Base-by-base conservation (phyloP, 805 yeast species). In the Ogataea zsoltii region DNA sequence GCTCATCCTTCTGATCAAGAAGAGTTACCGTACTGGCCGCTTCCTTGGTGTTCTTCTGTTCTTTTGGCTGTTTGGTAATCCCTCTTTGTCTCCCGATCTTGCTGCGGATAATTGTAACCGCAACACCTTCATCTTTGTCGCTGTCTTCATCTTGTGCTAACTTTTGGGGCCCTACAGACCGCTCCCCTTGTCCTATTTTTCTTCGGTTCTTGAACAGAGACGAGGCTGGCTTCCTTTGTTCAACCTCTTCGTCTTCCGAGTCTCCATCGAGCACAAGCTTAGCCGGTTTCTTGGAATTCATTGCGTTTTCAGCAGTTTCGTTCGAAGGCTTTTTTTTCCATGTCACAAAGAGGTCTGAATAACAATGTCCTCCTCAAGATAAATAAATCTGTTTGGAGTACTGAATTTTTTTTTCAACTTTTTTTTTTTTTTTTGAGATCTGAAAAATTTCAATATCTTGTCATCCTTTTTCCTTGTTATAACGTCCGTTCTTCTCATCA, bases 221-320 rank as follows among this genome's bases (percentile, higher is more conserved):
- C 16, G 33, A 11, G 5, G 21, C 3, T 29, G 34, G 15, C 26
- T 28, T 37, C 11, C 11, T 18, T 4, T 9, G 16, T 21, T 37
- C 47, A 5, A 33, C 39, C 4, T 43, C 50, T 10, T 42, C 50
- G n/a, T 33, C 30, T n/a, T 44, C 46, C 4, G 26, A 30, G 18
- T 30, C 16, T 11, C 12, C 37, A 12, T 21, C 9, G 14, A 39
- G 21, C 9, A n/a, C 5, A 15, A 39, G 25, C 25, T 21, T 21
- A 5, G 25, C 7, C 9, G 25, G 25, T 9, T 21, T 15, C 36
- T 41, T 32, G 15, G 34, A 15, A 29, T 14, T 23, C 26, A 21
- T 31, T 31, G 11, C 11, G n/a, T 18, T 18, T 38, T n/a, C n/a
- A n/a, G n/a, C n/a, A n/a, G n/a, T n/a, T n/a, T n/a, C n/a, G n/a